Evolutionary conservation across 148 eudicot species (phyloP).

Genomic region (Rhododendron henanense): DNA sequence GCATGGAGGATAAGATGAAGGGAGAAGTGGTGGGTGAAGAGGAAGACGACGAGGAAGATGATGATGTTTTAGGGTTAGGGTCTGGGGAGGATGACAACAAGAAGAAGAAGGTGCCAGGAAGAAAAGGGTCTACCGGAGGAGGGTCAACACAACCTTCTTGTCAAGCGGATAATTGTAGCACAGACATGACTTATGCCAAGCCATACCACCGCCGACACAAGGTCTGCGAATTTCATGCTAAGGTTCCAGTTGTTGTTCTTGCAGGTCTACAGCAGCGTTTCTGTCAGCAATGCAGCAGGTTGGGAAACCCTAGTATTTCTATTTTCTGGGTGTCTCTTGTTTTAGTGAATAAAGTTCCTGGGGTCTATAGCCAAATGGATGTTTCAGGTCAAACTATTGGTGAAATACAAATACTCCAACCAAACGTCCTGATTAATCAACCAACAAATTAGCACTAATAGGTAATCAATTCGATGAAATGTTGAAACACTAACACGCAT

Average conservation of each 20-base stretch:
- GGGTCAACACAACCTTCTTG: slow-evolving; percentile 36
- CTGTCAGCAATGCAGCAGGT: slow-evolving; percentile 96
- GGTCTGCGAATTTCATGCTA: slow-evolving; percentile 79
- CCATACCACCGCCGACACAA: slow-evolving; percentile 76
- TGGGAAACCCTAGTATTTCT: slow-evolving; percentile 4
- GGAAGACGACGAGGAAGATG: slow-evolving; percentile 29
- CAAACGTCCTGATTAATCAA: not conserved
- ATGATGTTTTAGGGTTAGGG: not conserved
- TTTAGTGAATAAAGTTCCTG: not conserved
- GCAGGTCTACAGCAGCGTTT: slow-evolving; percentile 55
- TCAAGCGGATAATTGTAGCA: slow-evolving; percentile 60
- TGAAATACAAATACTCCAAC: not conserved
- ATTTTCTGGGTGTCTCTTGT: not conserved
- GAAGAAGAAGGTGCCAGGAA: slow-evolving; percentile 19
- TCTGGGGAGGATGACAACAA: slow-evolving; percentile 28
- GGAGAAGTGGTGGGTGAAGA: slow-evolving; percentile 18
- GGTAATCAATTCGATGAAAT: not conserved
- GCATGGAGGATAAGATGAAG: slow-evolving; percentile 17
- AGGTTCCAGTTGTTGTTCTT: slow-evolving; percentile 53
- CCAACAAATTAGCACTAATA: not conserved
- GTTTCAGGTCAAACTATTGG: not conserved
- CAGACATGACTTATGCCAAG: slow-evolving; percentile 64
- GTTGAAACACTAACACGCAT: not conserved
- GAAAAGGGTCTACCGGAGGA: slow-evolving; percentile 19
- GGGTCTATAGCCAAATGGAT: not conserved